These are phyloP conservation scores for Oryza australiensis DNA, from an alignment of 176 grass and related monocot genomes.

Conservation along the genomic window DNA sequence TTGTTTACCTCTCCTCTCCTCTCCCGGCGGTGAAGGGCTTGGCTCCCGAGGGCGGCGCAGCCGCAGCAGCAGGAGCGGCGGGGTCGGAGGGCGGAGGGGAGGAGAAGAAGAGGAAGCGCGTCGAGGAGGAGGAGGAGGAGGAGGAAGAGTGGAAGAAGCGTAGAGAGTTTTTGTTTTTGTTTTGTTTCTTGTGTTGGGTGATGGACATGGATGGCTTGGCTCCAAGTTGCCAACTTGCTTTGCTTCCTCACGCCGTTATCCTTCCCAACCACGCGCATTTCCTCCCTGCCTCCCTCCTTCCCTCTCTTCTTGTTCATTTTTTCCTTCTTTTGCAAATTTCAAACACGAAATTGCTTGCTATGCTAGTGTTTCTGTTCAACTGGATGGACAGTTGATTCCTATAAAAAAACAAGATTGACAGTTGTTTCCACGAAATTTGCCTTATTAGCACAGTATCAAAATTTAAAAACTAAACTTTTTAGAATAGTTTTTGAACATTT, in stretches of 20 bases:
- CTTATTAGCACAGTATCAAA: too few species aligned
- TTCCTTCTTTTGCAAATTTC: neutral
- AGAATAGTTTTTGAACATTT: too few species aligned
- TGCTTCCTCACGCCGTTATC: slow-evolving; percentile 1
- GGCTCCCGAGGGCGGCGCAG: neutral
- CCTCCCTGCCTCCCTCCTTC: too few species aligned
- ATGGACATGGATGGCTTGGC: too few species aligned
- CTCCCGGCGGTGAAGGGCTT: neutral
- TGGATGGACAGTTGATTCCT: too few species aligned
- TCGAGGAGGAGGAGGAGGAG: too few species aligned
- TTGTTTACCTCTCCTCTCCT: neutral
- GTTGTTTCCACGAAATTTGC: too few species aligned
- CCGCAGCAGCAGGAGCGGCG: neutral
- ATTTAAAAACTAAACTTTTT: too few species aligned
- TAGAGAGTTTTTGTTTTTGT: too few species aligned
- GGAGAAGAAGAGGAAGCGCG: neutral
- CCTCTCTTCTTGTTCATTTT: too few species aligned
- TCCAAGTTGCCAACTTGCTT: neutral
- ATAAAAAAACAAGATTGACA: too few species aligned
- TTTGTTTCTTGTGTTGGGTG: neutral
- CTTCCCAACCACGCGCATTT: neutral
- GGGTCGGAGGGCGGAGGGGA: neutral
- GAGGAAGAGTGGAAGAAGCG: neutral
- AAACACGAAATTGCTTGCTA: neutral
- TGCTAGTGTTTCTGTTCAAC: too few species aligned